Evolutionary conservation across 1,284 basidiomycete genomes (phyloP).

Genomic region (Leucocoprinus gongylophorus): DNA sequence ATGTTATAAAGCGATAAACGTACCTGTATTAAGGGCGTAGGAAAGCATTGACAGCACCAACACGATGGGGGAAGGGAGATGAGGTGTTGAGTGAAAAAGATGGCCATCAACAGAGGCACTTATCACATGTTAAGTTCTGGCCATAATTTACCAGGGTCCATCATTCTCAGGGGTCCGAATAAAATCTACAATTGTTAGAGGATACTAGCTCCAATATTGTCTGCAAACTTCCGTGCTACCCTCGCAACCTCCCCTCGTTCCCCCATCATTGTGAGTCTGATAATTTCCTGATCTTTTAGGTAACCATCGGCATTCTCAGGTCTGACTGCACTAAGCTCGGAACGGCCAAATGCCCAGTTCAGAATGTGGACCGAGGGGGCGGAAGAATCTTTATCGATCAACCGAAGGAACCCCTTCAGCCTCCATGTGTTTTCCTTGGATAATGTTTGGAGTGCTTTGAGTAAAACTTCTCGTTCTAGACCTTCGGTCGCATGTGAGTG

Average conservation of each 20-base stretch:
- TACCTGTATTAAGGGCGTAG: conserved; percentile 48
- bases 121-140: conserved; percentile 6
- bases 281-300: conserved; percentile 19
- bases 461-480: conserved; percentile 1
- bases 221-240: conserved; percentile 51
- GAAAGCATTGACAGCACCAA: conserved; percentile 42
- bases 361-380: conserved; percentile 42
- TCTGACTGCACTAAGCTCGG: conserved; percentile 50
- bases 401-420: conserved; percentile 74
- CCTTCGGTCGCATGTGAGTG: not conserved
- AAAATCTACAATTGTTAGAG: not conserved
- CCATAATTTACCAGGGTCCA: not conserved
- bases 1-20: conserved; percentile 7
- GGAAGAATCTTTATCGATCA: conserved; percentile 28
- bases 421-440: conserved; percentile 68
- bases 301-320: conserved; percentile 17
- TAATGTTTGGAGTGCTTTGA: conserved; percentile 38
- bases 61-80: conserved; percentile 2
- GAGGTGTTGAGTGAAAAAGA: not conserved
- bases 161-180: not conserved
- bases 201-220: conserved; percentile 39
- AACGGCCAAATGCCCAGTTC: conserved; percentile 89
- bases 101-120: not conserved
- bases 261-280: conserved; percentile 81
- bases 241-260: conserved; percentile 72